Evolutionary conservation across 1,139 yeast genomes (phyloP).

Genomic region (Yamadazyma triangularis): DNA sequence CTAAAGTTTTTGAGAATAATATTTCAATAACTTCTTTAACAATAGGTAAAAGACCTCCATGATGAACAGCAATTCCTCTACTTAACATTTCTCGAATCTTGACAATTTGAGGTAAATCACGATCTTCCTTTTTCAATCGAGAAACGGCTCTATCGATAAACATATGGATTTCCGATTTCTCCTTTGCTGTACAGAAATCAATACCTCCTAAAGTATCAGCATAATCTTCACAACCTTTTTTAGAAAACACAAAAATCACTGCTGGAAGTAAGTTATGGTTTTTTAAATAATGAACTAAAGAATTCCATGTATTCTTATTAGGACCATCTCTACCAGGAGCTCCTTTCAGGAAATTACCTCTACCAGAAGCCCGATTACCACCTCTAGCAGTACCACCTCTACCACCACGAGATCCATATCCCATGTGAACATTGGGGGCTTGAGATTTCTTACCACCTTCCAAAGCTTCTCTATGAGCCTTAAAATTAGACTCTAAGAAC

Average conservation of each 20-base stretch:
- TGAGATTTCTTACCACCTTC: slow-evolving; percentile 31
- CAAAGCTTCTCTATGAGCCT: slow-evolving; percentile 52
- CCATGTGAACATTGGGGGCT: slow-evolving; percentile 37
- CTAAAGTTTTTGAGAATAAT: slow-evolving; percentile 76
- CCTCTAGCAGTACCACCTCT: slow-evolving; percentile 45
- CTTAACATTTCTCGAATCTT: slow-evolving; percentile 77
- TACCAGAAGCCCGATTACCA: slow-evolving; percentile 28
- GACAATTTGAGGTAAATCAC: slow-evolving; percentile 87
- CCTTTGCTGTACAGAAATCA: slow-evolving; percentile 78
- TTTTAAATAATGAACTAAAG: slow-evolving; percentile 68
- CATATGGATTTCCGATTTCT: slow-evolving; percentile 88
- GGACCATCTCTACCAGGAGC: slow-evolving; percentile 61
- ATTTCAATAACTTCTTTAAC: slow-evolving; percentile 95
- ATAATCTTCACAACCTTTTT: slow-evolving; percentile 88
- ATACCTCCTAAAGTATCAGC: slow-evolving; percentile 73
- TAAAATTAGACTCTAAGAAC: slow-evolving; percentile 63
- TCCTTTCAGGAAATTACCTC: slow-evolving; percentile 31
- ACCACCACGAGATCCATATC: slow-evolving; percentile 42
- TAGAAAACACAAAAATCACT: slow-evolving; percentile 89
- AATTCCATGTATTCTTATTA: slow-evolving; percentile 72
- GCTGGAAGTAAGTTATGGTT: slow-evolving; percentile 75
- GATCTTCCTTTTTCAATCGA: slow-evolving; percentile 83
- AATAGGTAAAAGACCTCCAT: slow-evolving; percentile 93
- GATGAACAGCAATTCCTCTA: slow-evolving; percentile 95
- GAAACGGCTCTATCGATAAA: slow-evolving; percentile 87